phyloP scores from a whole-genome alignment of 1,284 basidiomycete species.

The Cryptococcus jaspeensis region DNA sequence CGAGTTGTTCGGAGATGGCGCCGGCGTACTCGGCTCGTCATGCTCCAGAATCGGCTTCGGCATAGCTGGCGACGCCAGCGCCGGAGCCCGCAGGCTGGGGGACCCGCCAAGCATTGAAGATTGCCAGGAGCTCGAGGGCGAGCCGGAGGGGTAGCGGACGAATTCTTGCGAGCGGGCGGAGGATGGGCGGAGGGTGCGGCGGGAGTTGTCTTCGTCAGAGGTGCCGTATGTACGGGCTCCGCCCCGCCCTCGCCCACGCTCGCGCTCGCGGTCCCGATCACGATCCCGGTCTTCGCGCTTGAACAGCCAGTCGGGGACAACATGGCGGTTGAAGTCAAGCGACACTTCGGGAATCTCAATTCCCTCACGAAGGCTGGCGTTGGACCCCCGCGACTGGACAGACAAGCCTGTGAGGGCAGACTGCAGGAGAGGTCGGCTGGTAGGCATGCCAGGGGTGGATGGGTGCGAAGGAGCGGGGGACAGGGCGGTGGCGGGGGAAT shows the following conservation, averaged over 20 bases:
- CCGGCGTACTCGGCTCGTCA: slow-evolving; percentile 41
- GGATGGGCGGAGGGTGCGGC: slow-evolving; percentile 24
- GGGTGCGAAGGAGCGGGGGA: slow-evolving; percentile 20
- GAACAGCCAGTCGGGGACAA: slow-evolving; percentile 91
- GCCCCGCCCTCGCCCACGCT: slow-evolving; percentile 27
- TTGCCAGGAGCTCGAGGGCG: slow-evolving; percentile 39
- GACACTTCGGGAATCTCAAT: slow-evolving; percentile 80
- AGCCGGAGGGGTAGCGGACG: slow-evolving; percentile 22
- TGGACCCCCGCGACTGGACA: slow-evolving; percentile 27
- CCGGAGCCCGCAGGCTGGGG: slow-evolving; percentile 11
- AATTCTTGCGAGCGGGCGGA: slow-evolving; percentile 33
- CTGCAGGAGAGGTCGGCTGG: slow-evolving; percentile 31
- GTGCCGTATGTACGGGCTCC: slow-evolving; percentile 13
- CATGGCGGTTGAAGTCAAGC: slow-evolving; percentile 89
- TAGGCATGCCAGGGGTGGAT: slow-evolving; percentile 26
- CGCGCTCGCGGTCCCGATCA: background rate
- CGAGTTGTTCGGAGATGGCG: slow-evolving; percentile 38
- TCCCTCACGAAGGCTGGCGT: slow-evolving; percentile 48
- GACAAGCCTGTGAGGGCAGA: slow-evolving; percentile 50
- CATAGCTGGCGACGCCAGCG: slow-evolving; percentile 17
- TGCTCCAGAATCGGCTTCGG: slow-evolving; percentile 27
- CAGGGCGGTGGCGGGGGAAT: slow-evolving; percentile 31
- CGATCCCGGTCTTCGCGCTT: slow-evolving; percentile 22
- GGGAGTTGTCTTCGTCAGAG: slow-evolving; percentile 19
- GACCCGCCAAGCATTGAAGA: slow-evolving; percentile 32